Evolutionary conservation across 345 rosid genomes (phyloP).

Genomic region (Populus tremula): DNA sequence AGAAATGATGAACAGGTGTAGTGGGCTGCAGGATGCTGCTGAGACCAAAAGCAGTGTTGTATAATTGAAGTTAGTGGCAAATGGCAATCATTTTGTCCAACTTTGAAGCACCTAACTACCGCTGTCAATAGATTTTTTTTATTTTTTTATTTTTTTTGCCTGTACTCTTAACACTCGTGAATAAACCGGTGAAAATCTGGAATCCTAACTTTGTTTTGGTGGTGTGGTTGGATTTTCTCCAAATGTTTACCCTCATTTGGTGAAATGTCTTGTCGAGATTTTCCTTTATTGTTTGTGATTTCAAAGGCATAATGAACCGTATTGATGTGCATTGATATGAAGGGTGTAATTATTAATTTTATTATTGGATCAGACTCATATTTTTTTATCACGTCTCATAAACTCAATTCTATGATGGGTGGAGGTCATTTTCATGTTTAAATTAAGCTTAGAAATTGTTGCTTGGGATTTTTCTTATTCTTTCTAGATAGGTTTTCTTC

Average conservation of each 20-base stretch:
- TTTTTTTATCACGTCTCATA: too few species aligned
- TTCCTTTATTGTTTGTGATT: not conserved
- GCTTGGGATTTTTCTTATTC: too few species aligned
- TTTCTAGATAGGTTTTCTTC: too few species aligned
- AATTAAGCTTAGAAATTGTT: too few species aligned
- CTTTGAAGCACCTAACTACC: slow-evolving; percentile 32
- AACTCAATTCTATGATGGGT: too few species aligned
- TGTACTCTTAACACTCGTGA: not conserved
- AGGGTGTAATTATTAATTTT: too few species aligned
- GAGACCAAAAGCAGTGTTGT: slow-evolving; percentile 34
- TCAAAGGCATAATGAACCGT: too few species aligned
- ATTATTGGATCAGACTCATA: too few species aligned
- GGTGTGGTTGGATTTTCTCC: not conserved
- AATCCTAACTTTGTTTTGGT: not conserved
- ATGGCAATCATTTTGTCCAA: slow-evolving; percentile 34
- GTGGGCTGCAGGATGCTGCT: slow-evolving; percentile 23
- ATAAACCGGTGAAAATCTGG: not conserved
- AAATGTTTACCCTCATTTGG: not conserved
- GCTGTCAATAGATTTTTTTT: slow-evolving; percentile 7
- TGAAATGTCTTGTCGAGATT: not conserved
- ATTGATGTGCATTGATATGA: too few species aligned
- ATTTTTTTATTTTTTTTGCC: not conserved
- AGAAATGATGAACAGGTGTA: slow-evolving; percentile 11
- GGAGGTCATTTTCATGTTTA: too few species aligned
- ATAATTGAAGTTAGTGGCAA: slow-evolving; percentile 43